phyloP scores from a whole-genome alignment of 2,329 filamentous ascomycete species.

The Penicillium sp. region DNA sequence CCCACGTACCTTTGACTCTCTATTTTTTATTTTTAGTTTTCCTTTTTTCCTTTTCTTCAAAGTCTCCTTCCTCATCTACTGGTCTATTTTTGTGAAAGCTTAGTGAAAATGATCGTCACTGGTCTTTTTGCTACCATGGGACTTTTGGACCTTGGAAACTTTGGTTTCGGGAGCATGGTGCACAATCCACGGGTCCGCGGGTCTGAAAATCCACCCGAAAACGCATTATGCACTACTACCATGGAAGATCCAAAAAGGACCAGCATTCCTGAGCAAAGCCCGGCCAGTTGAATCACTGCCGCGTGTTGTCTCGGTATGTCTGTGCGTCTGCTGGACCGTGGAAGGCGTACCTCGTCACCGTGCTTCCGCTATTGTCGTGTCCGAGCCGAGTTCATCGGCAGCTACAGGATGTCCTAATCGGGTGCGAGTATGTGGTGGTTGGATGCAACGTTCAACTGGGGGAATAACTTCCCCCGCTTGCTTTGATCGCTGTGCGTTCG shows the following conservation, averaged over 20 bases:
- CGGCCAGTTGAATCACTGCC: constrained; percentile 2
- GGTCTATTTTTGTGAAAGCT: background rate
- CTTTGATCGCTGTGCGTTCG: constrained; percentile 7
- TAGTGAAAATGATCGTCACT: background rate
- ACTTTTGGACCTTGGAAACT: background rate
- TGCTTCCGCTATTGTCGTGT: background rate
- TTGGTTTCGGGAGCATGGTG: no score
- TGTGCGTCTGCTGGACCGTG: constrained; percentile 2
- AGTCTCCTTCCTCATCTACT: background rate
- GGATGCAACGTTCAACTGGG: constrained; percentile 4
- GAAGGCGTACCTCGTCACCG: background rate
- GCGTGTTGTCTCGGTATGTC: constrained; percentile 11
- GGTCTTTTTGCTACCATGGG: background rate
- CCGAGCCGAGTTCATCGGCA: background rate
- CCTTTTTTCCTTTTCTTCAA: background rate
- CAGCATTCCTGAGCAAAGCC: constrained; percentile 10
- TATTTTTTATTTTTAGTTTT: background rate
- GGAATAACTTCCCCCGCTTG: constrained; percentile 4
- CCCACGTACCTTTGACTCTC: background rate
- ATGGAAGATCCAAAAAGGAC: background rate
- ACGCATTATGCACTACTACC: background rate
- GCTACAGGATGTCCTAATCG: background rate
- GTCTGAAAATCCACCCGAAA: no score
- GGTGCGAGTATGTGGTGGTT: background rate
- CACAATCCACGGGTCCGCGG: no score